phyloP scores from a whole-genome alignment of 495 filamentous ascomycete species.

The Tuber indicum region DNA sequence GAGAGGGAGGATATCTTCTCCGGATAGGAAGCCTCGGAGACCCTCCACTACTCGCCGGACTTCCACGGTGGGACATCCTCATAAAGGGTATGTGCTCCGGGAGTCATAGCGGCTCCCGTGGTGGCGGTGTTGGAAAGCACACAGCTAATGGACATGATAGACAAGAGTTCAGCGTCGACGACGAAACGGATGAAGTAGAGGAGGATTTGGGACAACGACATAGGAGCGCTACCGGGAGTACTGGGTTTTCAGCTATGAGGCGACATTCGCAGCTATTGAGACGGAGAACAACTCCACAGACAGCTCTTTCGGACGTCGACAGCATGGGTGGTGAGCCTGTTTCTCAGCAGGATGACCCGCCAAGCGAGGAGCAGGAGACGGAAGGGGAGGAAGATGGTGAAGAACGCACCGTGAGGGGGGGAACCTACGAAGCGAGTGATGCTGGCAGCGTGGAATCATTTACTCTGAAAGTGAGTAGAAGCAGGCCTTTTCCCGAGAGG shows the following conservation, averaged over 20 bases:
- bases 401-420: conserved; percentile 44
- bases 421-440: conserved; percentile 55
- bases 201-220: conserved; percentile 45
- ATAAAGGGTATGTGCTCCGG: conserved; percentile 37
- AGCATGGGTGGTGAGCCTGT: conserved; percentile 45
- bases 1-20: conserved; percentile 24
- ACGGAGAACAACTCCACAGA: conserved; percentile 48
- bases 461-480: conserved; percentile 46
- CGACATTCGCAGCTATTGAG: conserved; percentile 54
- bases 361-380: conserved; percentile 25
- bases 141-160: conserved; percentile 25
- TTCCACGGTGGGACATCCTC: conserved; percentile 37
- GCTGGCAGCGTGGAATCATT: conserved; percentile 62
- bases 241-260: conserved; percentile 62
- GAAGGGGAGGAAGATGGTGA: conserved; percentile 52
- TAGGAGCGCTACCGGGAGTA: conserved; percentile 40
- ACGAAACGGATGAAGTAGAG: conserved; percentile 79
- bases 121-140: conserved; percentile 14
- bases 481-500: conserved; percentile 9
- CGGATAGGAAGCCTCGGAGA: conserved; percentile 32
- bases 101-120: conserved; percentile 11
- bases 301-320: conserved; percentile 42
- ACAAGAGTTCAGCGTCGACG: conserved; percentile 88
- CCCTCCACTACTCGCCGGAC: conserved; percentile 32
- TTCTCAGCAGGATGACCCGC: conserved; percentile 13